Base-by-base conservation (phyloP, 164 flowering plant genomes). In the Euptelea pleiosperma region DNA sequence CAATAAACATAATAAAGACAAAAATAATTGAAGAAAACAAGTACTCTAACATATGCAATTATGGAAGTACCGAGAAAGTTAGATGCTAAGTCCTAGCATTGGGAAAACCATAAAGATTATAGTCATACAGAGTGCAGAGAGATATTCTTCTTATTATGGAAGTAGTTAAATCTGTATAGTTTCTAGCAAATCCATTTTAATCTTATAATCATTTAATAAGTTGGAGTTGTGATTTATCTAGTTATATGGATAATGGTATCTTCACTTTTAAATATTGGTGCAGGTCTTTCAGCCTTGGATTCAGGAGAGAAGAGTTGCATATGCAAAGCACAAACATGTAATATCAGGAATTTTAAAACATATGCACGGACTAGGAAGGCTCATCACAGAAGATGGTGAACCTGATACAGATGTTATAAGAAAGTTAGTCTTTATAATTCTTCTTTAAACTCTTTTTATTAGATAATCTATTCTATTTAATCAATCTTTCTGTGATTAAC, bases 271-370 rank as follows among this genome's bases (percentile, higher is more conserved):
- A 30, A 26, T 57, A 33, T 47, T 54, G 30, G 28, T 65, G 31
- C 82, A 92, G 98, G 81, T 89, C 12, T 73, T 80, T 58, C 89
- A 84, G 70, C 96, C 97, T 35, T 80, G 86, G 97, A 79, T 92
- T 26, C 97, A 89, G 64, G 76, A 62, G 67, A 76, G 98, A 50
- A 69, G 70, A 46, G 61, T 86, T 55, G 87, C 75, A 52, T 92
- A 67, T 73, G 88, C 70, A 19, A 84, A 78, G 78, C 87, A 79
- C 61, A 90, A 79, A 70, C 91, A 79, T 74, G 81, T 89, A 16
- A 77, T 85, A 50, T 79, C 89, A 31, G 92, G 87, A 61, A 55
- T 93, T 31, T 63, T 93, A 19, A 74, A 58, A 54, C 79, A 83
- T 59, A 72, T 10, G 73, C 81, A 55, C 43, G 70, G 84, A 46